Conservation (phyloP, 1,139 yeast genomes). For the Sugiyamaella xylanicola region DNA sequence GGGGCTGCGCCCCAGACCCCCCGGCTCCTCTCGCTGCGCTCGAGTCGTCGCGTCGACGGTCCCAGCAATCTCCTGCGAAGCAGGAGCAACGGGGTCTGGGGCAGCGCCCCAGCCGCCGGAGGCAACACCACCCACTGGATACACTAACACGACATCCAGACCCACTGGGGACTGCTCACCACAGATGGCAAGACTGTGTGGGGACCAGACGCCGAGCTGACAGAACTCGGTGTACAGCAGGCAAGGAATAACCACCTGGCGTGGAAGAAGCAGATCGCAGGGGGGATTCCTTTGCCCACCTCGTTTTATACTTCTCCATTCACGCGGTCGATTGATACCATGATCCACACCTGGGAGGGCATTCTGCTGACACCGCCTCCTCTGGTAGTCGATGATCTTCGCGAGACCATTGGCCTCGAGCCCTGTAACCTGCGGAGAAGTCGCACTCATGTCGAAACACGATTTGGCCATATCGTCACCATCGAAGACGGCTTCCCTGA, state of each 20-base stretch:
- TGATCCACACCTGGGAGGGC: constrained; percentile 60
- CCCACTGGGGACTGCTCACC: constrained; percentile 22
- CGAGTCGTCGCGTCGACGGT: no score
- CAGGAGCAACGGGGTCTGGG: no score
- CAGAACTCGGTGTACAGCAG: constrained; percentile 59
- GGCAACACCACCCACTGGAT: no score
- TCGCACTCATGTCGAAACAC: constrained; percentile 44
- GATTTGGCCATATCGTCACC: constrained; percentile 50
- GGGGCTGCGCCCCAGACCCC: no score
- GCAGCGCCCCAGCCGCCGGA: no score
- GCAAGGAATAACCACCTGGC: constrained; percentile 50
- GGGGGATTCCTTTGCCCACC: constrained; percentile 58
- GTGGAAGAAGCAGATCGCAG: constrained; percentile 48
- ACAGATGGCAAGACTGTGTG: constrained; percentile 59
- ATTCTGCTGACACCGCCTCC: constrained; percentile 41
- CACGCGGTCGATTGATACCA: constrained; percentile 61
- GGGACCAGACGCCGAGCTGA: constrained; percentile 72
- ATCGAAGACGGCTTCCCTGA: constrained; percentile 25
- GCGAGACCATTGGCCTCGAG: constrained; percentile 71
- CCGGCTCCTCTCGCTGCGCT: no score
- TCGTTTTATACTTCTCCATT: constrained; percentile 65
- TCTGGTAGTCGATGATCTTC: constrained; percentile 54
- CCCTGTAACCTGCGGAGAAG: constrained; percentile 64
- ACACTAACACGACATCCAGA: no score
- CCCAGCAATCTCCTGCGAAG: no score